A percentile compares a stretch with the other conserved stretches of the same genome.
phyloP scores from a whole-genome alignment of 2,329 filamentous ascomycete genomes.

The Sodiomyces alkalinus region DNA sequence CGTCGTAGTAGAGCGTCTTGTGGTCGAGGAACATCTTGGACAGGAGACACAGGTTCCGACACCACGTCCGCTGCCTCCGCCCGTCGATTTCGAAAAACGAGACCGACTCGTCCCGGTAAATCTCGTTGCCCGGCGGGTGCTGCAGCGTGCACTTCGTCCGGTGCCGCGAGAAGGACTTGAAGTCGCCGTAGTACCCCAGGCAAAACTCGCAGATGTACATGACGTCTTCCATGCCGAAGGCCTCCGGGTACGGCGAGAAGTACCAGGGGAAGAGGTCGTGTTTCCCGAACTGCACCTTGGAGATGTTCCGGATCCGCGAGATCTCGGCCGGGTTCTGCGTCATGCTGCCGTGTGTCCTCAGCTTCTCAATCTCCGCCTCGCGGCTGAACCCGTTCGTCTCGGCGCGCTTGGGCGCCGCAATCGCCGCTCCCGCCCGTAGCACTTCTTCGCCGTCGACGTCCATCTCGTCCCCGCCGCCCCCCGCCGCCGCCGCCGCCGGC shows the following conservation, averaged over 20 bases:
- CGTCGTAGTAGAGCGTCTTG: conserved; percentile 97
- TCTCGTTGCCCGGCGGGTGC: conserved; percentile 94
- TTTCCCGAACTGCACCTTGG: conserved; percentile 84
- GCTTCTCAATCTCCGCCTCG: conserved; percentile 90
- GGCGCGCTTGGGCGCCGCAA: conserved; percentile 17
- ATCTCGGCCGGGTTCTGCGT: conserved; percentile 97
- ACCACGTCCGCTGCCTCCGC: conserved; percentile 86
- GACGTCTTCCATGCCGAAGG: conserved; percentile 75
- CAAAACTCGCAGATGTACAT: conserved; percentile 98
- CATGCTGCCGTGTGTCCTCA: conserved; percentile 91
- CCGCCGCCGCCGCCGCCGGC: conserved; percentile 24
- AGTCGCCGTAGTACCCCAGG: conserved; percentile 73
- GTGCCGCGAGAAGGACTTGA: conserved; percentile 72
- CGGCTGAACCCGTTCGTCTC: conserved; percentile 48
- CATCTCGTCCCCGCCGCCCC: conserved; percentile 34
- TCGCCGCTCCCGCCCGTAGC: conserved; percentile 25
- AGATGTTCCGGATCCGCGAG: conserved; percentile 86
- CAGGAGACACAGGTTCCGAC: conserved; percentile 84
- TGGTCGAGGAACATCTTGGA: conserved; percentile 96
- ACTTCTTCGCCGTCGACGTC: conserved; percentile 37
- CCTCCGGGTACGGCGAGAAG: conserved; percentile 89
- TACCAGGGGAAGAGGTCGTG: conserved; percentile 96
- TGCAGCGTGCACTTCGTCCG: conserved; percentile 78
- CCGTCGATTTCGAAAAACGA: conserved; percentile 98
- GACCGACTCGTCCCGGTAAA: conserved; percentile 86